Evolutionary conservation across 208 protist species (phyloP), one percentile per base, ranked within the genome.

Genomic region (Strigomonas culicis): DNA sequence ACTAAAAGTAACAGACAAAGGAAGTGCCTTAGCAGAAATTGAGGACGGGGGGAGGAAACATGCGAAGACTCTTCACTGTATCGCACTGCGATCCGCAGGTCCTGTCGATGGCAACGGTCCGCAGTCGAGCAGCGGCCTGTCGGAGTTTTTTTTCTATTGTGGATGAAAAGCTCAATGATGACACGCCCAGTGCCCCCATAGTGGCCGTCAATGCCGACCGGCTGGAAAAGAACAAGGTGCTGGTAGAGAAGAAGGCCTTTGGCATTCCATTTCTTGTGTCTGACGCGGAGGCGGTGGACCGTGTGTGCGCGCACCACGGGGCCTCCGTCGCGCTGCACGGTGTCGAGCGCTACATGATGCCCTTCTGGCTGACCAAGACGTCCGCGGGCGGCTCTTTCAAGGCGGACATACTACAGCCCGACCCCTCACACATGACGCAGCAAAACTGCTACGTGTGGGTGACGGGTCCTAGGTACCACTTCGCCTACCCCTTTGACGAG

Each of bases 401-500:
- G 43, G 90, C 78, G 0, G 84, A 96, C 27, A 34, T 96, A 15
- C 75, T 93, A 25, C 86, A 93, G 72, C 75, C 71, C n/a, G 87
- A 96, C 64, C 80, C 80, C 4, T 76, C 79, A 2, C 87, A 82
- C 39, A 25, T 94, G 59, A 94, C 85, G 22, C 84, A 87, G 76
- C 78, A 85, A 15, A 80, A 92, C 66, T 87, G 79, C 71, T 66
- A 88, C 27, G 79, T 90, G 63, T 96, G 87, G 87, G 68, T 93
- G 30, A 84, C 91, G 63, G 83, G 83, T 10, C 90, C 90, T 10
- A 72, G 77, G 34, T 96, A 96, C 70, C 74, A 91, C 52, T 96
- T 93, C 68, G 81, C 74, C 63, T 96, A 93, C 56, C 90, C 90
- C 2, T 93, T 96, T 67, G 90, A 80, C 3, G 90, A 96, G 66